Percentiles rank a stretch among this genome's conserved stretches.
phyloP scores from a whole-genome alignment of 805 yeast species.

The Danielia oregonensis region DNA sequence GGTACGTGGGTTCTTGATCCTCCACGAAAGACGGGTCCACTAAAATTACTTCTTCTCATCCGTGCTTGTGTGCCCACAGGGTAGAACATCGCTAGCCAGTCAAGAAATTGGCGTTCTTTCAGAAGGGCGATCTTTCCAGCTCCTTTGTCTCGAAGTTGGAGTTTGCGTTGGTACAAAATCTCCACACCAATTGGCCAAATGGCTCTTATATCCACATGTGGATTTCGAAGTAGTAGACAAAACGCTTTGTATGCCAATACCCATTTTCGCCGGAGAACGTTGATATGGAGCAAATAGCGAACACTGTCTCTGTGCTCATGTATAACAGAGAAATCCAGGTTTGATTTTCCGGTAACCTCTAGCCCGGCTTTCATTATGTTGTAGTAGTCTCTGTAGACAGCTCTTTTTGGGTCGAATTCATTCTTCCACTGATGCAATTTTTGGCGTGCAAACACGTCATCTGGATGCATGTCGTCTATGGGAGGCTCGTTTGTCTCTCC shows the following conservation, averaged over 20 bases:
- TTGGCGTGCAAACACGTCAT: slow-evolving; percentile 4
- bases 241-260: slow-evolving; percentile 50
- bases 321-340: no score
- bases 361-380: slow-evolving; percentile 9
- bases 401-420: slow-evolving; percentile 4
- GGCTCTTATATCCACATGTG: slow-evolving; percentile 48
- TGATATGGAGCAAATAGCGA: slow-evolving; percentile 45
- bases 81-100: slow-evolving; percentile 33
- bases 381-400: slow-evolving; percentile 9
- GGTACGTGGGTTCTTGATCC: slow-evolving; percentile 42
- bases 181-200: slow-evolving; percentile 66
- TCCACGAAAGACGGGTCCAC: slow-evolving; percentile 37
- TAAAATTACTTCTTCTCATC: slow-evolving; percentile 4
- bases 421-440: slow-evolving; percentile 7
- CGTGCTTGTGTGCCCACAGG: no score
- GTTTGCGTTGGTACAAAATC: slow-evolving; percentile 31
- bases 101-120: slow-evolving; percentile 32
- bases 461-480: no score
- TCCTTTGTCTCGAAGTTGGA: slow-evolving; percentile 3
- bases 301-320: slow-evolving; percentile 35
- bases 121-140: slow-evolving; percentile 3
- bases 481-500: no score
- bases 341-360: slow-evolving; percentile 14
- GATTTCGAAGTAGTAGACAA: slow-evolving; percentile 45
- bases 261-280: slow-evolving; percentile 52